phyloP scores from a whole-genome alignment of 2,329 filamentous ascomycete species.

The Boeremia exigua region DNA sequence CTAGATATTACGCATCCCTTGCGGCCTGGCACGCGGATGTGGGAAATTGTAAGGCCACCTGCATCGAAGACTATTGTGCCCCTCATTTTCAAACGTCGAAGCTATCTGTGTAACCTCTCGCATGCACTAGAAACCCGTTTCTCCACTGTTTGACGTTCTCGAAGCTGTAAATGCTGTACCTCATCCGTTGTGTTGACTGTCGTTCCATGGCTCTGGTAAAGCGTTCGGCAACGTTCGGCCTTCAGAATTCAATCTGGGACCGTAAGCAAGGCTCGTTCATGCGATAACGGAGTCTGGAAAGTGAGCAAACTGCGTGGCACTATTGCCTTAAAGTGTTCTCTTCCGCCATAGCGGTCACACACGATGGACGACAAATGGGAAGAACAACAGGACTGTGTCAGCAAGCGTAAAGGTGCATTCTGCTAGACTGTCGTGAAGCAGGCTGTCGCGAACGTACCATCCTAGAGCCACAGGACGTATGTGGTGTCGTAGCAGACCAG shows the following conservation, averaged over 20 bases:
- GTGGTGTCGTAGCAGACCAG: too few relatives aligned
- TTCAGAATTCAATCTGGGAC: neutral
- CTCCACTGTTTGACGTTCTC: conserved; percentile 2
- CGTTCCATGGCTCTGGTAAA: neutral
- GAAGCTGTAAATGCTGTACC: conserved; percentile 3
- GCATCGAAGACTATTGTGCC: conserved; percentile 4
- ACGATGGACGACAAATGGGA: too few relatives aligned
- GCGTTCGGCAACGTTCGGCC: neutral
- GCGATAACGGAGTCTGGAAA: too few relatives aligned
- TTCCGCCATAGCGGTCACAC: too few relatives aligned
- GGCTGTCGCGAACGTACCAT: too few relatives aligned
- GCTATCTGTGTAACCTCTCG: conserved; percentile 2
- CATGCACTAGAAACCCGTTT: conserved; percentile 5
- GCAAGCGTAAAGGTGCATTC: too few relatives aligned
- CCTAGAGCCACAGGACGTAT: too few relatives aligned
- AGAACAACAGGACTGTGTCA: too few relatives aligned
- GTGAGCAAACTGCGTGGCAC: too few relatives aligned
- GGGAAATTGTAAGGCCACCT: conserved; percentile 2
- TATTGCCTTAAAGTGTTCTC: too few relatives aligned
- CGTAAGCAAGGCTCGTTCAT: too few relatives aligned
- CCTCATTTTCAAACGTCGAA: conserved; percentile 15
- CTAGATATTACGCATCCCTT: neutral
- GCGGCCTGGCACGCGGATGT: conserved; percentile 2
- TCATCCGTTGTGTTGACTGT: neutral
- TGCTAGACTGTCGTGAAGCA: too few relatives aligned